A percentile compares a stretch with the other conserved stretches of the same genome.
Evolutionary conservation across 768 basidiomycete species (phyloP).

Genomic region (Coprinellus micaceus): DNA sequence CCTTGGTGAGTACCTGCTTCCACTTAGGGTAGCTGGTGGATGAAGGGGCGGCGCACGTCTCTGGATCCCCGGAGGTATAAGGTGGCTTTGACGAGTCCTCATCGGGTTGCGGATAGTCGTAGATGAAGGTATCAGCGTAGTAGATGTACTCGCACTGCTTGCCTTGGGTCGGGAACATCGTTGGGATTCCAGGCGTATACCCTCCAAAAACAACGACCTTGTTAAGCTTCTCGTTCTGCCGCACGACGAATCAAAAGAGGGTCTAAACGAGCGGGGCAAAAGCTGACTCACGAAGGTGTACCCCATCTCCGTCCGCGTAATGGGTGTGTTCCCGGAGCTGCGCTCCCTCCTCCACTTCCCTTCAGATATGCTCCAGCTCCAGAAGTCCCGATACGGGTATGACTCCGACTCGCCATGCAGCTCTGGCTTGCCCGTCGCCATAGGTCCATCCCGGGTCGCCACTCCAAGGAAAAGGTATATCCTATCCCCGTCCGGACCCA

Average conservation of each 20-base stretch:
- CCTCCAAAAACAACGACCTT: constrained; percentile 38
- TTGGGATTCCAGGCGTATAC: constrained; percentile 30
- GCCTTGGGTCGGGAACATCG: constrained; percentile 13
- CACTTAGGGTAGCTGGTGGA: neutral
- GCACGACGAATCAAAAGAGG: neutral
- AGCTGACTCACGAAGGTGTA: constrained; percentile 26
- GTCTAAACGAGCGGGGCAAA: neutral
- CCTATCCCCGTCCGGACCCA: constrained; percentile 21
- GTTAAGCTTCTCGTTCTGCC: constrained; percentile 32
- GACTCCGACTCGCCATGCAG: constrained; percentile 19
- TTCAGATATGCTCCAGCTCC: constrained; percentile 31
- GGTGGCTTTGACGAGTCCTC: neutral
- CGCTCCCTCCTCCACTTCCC: constrained; percentile 30
- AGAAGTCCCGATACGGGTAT: constrained; percentile 30
- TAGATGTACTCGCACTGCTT: constrained; percentile 31
- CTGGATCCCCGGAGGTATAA: neutral
- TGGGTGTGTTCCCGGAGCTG: constrained; percentile 30
- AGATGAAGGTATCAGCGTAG: constrained; percentile 40
- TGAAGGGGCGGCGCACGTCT: neutral
- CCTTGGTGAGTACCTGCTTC: neutral
- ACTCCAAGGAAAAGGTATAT: constrained; percentile 34
- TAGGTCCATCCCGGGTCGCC: constrained; percentile 28
- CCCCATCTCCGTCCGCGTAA: constrained; percentile 30
- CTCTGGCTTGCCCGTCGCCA: constrained; percentile 18
- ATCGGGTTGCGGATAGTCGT: constrained; percentile 18